These are phyloP conservation scores for Globisporangium spiculum DNA, from an alignment of 352 stramenopile genomes.

Conservation along the genomic window DNA sequence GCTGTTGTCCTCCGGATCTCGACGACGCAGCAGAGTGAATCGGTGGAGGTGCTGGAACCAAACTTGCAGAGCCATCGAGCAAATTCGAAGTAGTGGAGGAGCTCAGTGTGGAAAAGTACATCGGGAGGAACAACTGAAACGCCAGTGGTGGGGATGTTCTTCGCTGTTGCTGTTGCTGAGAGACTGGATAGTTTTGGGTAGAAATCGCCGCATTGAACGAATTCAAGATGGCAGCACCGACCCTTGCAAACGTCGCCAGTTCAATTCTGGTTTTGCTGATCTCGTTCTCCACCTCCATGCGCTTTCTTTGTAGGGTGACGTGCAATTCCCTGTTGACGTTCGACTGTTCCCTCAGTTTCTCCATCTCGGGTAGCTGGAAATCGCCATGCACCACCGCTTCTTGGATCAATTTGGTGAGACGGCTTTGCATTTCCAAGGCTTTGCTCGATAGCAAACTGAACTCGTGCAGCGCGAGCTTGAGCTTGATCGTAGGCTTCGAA, in stretches of 20 bases:
- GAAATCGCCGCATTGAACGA: slow-evolving; percentile 27
- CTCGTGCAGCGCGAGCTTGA: slow-evolving; percentile 36
- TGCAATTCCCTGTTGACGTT: slow-evolving; percentile 29
- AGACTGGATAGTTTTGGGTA: no score
- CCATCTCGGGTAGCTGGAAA: slow-evolving; percentile 41
- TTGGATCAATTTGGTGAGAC: slow-evolving; percentile 43
- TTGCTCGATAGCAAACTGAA: slow-evolving; percentile 20
- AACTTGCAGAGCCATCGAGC: not conserved
- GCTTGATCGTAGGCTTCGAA: slow-evolving; percentile 5
- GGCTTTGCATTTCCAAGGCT: slow-evolving; percentile 18
- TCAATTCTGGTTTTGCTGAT: slow-evolving; percentile 16
- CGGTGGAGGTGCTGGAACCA: slow-evolving; percentile 1
- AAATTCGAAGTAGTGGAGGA: not conserved
- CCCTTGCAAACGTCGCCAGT: slow-evolving; percentile 21
- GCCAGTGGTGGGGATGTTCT: slow-evolving; percentile 20
- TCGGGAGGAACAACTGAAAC: slow-evolving; percentile 32
- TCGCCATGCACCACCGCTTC: slow-evolving; percentile 37
- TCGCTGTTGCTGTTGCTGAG: not conserved
- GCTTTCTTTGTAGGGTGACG: slow-evolving; percentile 7
- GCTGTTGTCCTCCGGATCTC: not conserved
- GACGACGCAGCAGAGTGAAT: not conserved
- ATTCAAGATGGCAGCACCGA: slow-evolving; percentile 43
- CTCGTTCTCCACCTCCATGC: slow-evolving; percentile 17
- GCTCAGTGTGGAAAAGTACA: slow-evolving; percentile 26
- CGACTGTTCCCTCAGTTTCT: slow-evolving; percentile 28